Base-by-base conservation (phyloP, 495 filamentous ascomycete species). In the Podospora tetraspora region DNA sequence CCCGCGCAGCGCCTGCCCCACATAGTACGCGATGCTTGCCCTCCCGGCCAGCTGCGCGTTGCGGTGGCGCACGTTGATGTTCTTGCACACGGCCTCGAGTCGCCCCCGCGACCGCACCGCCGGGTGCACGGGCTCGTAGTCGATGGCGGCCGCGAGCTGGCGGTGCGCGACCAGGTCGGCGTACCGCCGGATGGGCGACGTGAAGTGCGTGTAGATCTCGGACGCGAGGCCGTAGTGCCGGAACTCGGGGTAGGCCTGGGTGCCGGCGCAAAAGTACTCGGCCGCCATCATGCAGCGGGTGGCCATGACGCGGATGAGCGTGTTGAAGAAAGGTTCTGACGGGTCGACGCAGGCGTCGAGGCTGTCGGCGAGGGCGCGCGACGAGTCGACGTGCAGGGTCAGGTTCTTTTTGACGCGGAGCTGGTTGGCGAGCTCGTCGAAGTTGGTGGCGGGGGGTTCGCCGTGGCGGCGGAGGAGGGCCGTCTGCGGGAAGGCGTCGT, bases 241-340 rank as follows among this genome's bases (percentile, higher is more conserved):
- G 86, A 96, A 99, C 71, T 98, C 95, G 1, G 92, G 88, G 76
- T 94, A 93, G 0, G 93, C 87, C 75, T 97, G 92, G 2, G 93
- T 93, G 68, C 95, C 95, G 0, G 93, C 88, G 80, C 91, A 93
- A 81, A 98, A 98, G 83, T 99, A 99, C 79, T 98, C 96, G 67
- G 95, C 95, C 34, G 93, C 94, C 82, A 96, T 96, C 96, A 99
- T 98, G 87, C 95, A 99, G 30, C 95, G 89, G 12, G 96, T 99
- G 10, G 95, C 95, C 79, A 99, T 87, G 80, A 99, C 97, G 71
- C 95, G 92, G 74, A 98, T 86, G 13, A 99, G 88, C 23, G 94
- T 98, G 84, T 99, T 99, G 85, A 98, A 97, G 85, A 97, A 99
- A 9, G 96, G 92, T 71, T 97, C 91, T n/a, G 84, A 73, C 0